Percentiles rank a stretch among this genome's conserved stretches.
Evolutionary conservation across 2,329 filamentous ascomycete genomes (phyloP).

Genomic region (Albifimbria verrucaria): DNA sequence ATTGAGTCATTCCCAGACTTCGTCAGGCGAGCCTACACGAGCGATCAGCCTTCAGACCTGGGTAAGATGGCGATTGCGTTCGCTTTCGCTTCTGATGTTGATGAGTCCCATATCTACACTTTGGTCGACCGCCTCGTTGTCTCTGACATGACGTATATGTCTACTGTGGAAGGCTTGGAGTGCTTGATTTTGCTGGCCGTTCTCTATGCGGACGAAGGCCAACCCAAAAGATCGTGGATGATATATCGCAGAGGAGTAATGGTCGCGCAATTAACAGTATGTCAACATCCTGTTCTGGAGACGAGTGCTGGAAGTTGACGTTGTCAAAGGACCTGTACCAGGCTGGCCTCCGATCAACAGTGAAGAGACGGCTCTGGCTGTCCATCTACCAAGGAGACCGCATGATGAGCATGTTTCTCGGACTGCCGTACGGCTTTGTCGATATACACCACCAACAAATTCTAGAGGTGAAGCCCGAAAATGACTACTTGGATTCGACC

Average conservation of each 20-base stretch:
- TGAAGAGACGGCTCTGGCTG: constrained; percentile 19
- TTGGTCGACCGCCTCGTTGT: constrained; percentile 36
- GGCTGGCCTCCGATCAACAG: constrained; percentile 9
- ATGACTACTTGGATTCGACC: constrained; percentile 6
- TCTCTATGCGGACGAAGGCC: constrained; percentile 40
- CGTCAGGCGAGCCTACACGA: constrained; percentile 5
- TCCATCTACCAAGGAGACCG: constrained; percentile 31
- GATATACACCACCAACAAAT: constrained; percentile 14
- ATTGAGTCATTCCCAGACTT: constrained; percentile 2
- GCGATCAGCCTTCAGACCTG: constrained; percentile 30
- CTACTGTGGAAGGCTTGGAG: constrained; percentile 39
- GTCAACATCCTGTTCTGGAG: constrained; percentile 3
- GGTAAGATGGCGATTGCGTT: constrained; percentile 31
- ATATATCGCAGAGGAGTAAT: constrained; percentile 35
- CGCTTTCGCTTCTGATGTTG: constrained; percentile 11
- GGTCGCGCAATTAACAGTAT: constrained; percentile 39
- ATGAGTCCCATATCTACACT: constrained; percentile 22
- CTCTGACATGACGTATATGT: constrained; percentile 35
- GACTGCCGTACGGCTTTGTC: constrained; percentile 25
- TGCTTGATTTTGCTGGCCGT: constrained; percentile 38
- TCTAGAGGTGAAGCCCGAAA: neutral
- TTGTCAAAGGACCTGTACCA: constrained; percentile 7
- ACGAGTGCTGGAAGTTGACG: neutral
- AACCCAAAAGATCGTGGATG: constrained; percentile 39
- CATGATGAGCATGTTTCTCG: constrained; percentile 40